These are phyloP conservation scores for Fusarium continuum DNA, from an alignment of 2,329 filamentous ascomycete genomes.

Conservation along the genomic window DNA sequence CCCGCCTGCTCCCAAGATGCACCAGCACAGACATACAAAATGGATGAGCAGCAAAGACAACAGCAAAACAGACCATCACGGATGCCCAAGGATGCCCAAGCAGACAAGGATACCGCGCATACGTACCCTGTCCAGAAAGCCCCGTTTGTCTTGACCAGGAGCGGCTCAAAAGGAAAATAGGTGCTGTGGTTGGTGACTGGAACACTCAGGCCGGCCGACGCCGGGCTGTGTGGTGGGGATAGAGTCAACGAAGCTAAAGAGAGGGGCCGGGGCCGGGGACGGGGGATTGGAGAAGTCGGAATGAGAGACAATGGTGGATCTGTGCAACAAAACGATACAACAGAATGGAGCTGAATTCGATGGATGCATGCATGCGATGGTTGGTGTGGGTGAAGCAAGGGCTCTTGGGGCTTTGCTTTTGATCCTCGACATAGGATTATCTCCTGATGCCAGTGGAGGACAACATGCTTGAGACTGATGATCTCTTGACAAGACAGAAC, in stretches of 20 bases:
- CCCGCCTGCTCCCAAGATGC: conserved; percentile 19
- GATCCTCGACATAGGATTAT: conserved; percentile 4
- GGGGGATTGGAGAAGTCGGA: conserved; percentile 21
- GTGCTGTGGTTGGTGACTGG: conserved; percentile 17
- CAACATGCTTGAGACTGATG: conserved; percentile 2
- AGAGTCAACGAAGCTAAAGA: conserved; percentile 17
- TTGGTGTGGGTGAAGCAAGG: conserved; percentile 12
- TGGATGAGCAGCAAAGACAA: conserved; percentile 8
- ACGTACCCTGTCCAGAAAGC: conserved; percentile 12
- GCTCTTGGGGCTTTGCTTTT: conserved; percentile 9
- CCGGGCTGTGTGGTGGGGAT: conserved; percentile 23
- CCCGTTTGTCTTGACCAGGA: neutral
- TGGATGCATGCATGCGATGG: conserved; percentile 1
- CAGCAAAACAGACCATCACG: conserved; percentile 15
- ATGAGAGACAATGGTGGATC: conserved; percentile 37
- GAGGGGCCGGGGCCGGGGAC: conserved; percentile 12
- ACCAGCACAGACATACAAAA: conserved; percentile 16
- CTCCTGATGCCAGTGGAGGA: conserved; percentile 7
- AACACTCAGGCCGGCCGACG: conserved; percentile 13
- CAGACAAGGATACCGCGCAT: conserved; percentile 2
- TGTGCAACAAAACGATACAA: conserved; percentile 26
- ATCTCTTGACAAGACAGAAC: neutral
- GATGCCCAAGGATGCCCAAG: conserved; percentile 6
- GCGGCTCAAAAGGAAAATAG: conserved; percentile 1
- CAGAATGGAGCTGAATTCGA: conserved; percentile 9